Evolutionary conservation across 1,284 basidiomycete species (phyloP), one percentile per base, ranked within the genome.

Genomic region (Athelia psychrophila): DNA sequence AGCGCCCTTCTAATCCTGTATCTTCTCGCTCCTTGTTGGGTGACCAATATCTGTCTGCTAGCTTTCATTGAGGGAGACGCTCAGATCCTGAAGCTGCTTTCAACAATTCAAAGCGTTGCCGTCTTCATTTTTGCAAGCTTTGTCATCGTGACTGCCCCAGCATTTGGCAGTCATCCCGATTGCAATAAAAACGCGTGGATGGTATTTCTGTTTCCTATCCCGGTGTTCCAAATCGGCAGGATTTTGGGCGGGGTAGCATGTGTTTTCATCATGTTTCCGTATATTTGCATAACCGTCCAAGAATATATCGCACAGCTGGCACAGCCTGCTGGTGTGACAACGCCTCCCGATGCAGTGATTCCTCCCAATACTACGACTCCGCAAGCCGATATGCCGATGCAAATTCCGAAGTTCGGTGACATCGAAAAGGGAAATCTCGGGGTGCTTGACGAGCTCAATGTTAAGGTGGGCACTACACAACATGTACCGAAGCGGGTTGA

Each of bases 151-250:
- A 60, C 42, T 2, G 58, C 61, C 0, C 32, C 27, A 8, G 44
- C 45, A 16, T 66, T 66, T 48, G 64, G 64, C 2, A 48, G 9
- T 23, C 22, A 10, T 10, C 54, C 57, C 3, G 30, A 18, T 2
- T 64, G 64, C 53, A 66, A 66, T 50, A 2, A n/a, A 8, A 40
- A 57, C 40, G 60, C 60, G 13, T 44, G 53, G 18, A 55, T 59
- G 16, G 62, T 63, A 16, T 16, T 66, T 3, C 64, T 66, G 47
- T 55, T 54, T 18, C 61, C 61, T 4, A 63, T 65, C 51, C 27
- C 47, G 2, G 59, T 56, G 1, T 54, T 66, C 19, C 42, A 53
- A 18, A 46, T 52, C 1, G 64, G 64, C 2, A 49, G 61, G 4
- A 59, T 58, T 32, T 50, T 60, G 3, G 54, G 54, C 35, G 57